Percentiles rank a stretch among this genome's conserved stretches.
These are phyloP conservation scores for Claviceps sp. DNA, from an alignment of 2,329 filamentous ascomycete species.

Conservation along the genomic window DNA sequence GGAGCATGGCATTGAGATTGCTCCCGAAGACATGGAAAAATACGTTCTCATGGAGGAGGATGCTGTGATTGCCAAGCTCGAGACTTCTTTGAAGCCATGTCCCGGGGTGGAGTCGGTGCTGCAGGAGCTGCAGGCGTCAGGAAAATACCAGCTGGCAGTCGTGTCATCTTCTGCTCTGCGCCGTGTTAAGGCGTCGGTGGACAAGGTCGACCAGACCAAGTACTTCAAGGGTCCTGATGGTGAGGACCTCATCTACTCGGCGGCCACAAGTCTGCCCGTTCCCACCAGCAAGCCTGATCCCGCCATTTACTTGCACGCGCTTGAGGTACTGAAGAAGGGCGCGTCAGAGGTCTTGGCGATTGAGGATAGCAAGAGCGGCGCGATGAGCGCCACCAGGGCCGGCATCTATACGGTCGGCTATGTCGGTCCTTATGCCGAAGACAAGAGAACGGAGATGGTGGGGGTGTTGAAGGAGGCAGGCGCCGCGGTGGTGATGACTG, in stretches of 20 bases:
- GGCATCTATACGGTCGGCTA: slow-evolving; percentile 75
- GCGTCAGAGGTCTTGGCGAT: slow-evolving; percentile 64
- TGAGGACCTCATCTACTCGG: slow-evolving; percentile 64
- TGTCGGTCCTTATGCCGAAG: slow-evolving; percentile 59
- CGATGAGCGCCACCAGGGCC: slow-evolving; percentile 58
- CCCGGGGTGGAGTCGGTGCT: slow-evolving; percentile 55
- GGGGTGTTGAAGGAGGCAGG: slow-evolving; percentile 46
- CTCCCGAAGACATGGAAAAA: slow-evolving; percentile 51
- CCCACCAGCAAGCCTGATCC: slow-evolving; percentile 90
- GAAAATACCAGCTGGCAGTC: slow-evolving; percentile 62
- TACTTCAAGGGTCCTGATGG: slow-evolving; percentile 45
- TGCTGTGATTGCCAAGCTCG: slow-evolving; percentile 69
- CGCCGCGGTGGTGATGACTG: slow-evolving; percentile 46
- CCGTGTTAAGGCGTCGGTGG: slow-evolving; percentile 62
- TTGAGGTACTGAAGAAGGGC: slow-evolving; percentile 58
- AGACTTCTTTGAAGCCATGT: slow-evolving; percentile 54
- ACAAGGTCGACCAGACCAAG: slow-evolving; percentile 65
- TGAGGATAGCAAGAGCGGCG: slow-evolving; percentile 81
- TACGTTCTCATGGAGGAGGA: slow-evolving; percentile 72
- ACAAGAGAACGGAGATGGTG: slow-evolving; percentile 52
- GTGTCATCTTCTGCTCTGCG: slow-evolving; percentile 70
- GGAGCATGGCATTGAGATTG: slow-evolving; percentile 61
- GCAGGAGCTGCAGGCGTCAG: slow-evolving; percentile 43
- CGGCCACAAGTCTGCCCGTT: slow-evolving; percentile 60
- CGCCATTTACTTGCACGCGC: slow-evolving; percentile 70